Evolutionary conservation across 2,329 filamentous ascomycete species (phyloP), one percentile per base, ranked within the genome.

Genomic region (Aspergillus floridensis): DNA sequence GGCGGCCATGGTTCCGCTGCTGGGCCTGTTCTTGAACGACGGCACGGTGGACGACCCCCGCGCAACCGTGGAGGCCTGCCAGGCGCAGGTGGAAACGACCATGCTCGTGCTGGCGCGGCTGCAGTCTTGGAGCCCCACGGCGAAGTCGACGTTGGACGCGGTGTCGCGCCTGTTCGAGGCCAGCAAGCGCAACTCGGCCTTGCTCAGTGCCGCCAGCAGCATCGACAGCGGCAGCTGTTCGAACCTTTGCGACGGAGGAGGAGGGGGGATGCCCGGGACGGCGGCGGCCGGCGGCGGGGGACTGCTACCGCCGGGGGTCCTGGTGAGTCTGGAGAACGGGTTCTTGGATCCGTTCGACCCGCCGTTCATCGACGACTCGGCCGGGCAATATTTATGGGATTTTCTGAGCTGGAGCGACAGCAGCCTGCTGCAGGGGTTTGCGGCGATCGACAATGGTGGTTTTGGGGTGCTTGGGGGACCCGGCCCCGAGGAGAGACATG

Each of bases 1-100:
- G 72, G 89, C 90, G 0, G 86, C 86, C 63, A 90, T 93, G 87
- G 86, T 93, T 8, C 90, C 90, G 0, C 82, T 93, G 1, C 84
- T 93, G 11, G 88, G 85, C 22, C 80, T 93, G 12, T 91, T 92
- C 72, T 70, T 76, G 38, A 72, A 72, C 19, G 74, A 76, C 57
- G 66, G 64, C 24, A 75, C 72, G 1, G 65, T 65, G 1, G 88
- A 85, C 80, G 87, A 91, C 70, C 80, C 75, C 2, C 82, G 87
- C 53, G 84, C 86, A 65, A 81, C 81, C 2, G 80, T 85, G 35
- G 68, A 73, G 49, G 67, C 70, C 4, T 75, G 73, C 21, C 80
- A 87, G 6, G 81, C 84, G 59, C 81, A 87, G 47, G 82, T 89
- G 12, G 85, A 87, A 61, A 70, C 65, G 22, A 73, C 72, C 5